Evolutionary conservation across 2,329 filamentous ascomycete species (phyloP).

Genomic region (Venturiaceae sp.): DNA sequence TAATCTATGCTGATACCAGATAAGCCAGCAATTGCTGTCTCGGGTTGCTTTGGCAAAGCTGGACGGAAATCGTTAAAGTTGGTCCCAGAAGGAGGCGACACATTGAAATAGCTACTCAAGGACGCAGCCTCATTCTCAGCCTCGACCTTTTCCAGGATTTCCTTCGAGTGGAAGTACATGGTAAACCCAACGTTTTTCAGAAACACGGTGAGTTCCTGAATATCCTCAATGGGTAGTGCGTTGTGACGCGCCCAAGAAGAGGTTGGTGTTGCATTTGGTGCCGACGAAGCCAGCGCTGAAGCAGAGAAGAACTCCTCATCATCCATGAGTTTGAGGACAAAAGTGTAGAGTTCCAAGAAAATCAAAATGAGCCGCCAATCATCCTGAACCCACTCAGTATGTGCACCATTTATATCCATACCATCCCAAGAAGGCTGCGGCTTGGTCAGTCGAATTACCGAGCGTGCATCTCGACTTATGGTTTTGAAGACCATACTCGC

Average conservation of each 20-base stretch:
- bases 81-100: no score
- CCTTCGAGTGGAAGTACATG: constrained; percentile 72
- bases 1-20: constrained; percentile 68
- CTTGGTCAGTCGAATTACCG: constrained; percentile 48
- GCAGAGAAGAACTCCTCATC: constrained; percentile 87
- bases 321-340: constrained; percentile 84
- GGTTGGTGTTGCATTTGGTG: constrained; percentile 17
- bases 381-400: constrained; percentile 23
- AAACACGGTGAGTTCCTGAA: constrained; percentile 69
- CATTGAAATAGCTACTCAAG: constrained; percentile 17
- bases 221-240: constrained; percentile 59
- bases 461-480: constrained; percentile 47
- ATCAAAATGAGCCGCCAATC: constrained; percentile 87
- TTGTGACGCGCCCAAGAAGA: constrained; percentile 49
- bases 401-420: background rate
- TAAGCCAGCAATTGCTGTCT: constrained; percentile 47
- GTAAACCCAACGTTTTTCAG: constrained; percentile 87
- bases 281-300: background rate
- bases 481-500: constrained; percentile 47
- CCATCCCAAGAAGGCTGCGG: constrained; percentile 15
- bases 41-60: constrained; percentile 18
- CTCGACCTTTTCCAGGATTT: constrained; percentile 36
- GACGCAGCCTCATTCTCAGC: background rate
- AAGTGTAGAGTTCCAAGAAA: constrained; percentile 90
- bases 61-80: constrained; percentile 14